Evolutionary conservation across 495 filamentous ascomycete genomes (phyloP).

Genomic region (Diplogelasinospora grovesii): DNA sequence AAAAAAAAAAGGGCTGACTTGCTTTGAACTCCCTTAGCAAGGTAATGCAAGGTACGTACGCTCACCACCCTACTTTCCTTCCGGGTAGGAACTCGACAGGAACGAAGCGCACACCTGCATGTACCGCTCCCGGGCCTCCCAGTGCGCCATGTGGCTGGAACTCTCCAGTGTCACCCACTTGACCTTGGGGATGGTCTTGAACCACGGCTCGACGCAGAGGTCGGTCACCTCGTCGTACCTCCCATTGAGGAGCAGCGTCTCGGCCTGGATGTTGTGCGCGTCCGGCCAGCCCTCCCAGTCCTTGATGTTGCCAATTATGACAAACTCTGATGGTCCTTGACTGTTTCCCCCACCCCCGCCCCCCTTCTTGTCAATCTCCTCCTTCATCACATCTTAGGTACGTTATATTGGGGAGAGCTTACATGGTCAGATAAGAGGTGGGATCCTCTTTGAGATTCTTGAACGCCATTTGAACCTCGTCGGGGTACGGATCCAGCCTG

Average conservation of each 20-base stretch:
- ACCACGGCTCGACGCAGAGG: conserved; percentile 35
- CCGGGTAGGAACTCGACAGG: too few species aligned
- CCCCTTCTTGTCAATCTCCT: too few species aligned
- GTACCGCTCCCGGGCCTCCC: conserved; percentile 39
- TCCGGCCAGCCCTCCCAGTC: conserved; percentile 32
- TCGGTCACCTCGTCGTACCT: conserved; percentile 44
- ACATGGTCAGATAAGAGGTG: conserved; percentile 43
- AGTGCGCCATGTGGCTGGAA: conserved; percentile 41
- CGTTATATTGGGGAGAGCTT: too few species aligned
- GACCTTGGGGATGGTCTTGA: conserved; percentile 33
- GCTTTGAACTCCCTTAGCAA: too few species aligned
- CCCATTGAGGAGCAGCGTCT: conserved; percentile 45
- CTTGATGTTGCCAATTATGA: conserved; percentile 37
- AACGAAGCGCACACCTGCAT: conserved; percentile 20
- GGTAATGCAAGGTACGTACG: too few species aligned
- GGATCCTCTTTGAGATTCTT: conserved; percentile 34
- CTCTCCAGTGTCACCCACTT: conserved; percentile 41
- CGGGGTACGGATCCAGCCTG: conserved; percentile 32
- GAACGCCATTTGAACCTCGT: conserved; percentile 25
- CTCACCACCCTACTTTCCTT: too few species aligned
- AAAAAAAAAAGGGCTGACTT: too few species aligned
- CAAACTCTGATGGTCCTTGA: conserved; percentile 45
- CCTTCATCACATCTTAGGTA: too few species aligned
- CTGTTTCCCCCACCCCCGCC: too few species aligned
- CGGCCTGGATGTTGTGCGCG: conserved; percentile 35